phyloP scores from a whole-genome alignment of 2,329 filamentous ascomycete genomes.

The Thelonectria rubi region DNA sequence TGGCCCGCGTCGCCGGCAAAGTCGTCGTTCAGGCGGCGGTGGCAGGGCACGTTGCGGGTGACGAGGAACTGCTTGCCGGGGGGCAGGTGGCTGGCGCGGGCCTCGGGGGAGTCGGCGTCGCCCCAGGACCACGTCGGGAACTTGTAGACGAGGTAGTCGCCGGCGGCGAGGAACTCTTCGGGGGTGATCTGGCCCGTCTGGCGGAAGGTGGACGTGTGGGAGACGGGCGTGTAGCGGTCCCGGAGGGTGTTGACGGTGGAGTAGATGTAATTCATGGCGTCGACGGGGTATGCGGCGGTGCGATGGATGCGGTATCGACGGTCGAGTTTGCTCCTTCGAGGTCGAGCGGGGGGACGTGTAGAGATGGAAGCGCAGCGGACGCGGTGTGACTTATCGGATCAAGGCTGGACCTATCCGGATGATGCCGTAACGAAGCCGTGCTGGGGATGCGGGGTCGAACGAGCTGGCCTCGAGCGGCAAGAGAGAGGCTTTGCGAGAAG shows the following conservation, averaged over 20 bases:
- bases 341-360: background rate
- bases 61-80: conserved; percentile 94
- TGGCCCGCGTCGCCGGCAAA: conserved; percentile 89
- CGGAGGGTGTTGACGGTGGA: conserved; percentile 92
- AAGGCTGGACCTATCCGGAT: conserved; percentile 5
- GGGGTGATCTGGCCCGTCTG: conserved; percentile 94
- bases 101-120: conserved; percentile 82
- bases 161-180: conserved; percentile 94
- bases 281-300: background rate
- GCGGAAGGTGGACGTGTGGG: conserved; percentile 92
- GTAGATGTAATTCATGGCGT: conserved; percentile 86
- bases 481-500: background rate
- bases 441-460: conserved; percentile 16
- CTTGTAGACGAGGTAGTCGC: conserved; percentile 98
- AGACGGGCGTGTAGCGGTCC: conserved; percentile 89
- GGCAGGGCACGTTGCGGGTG: conserved; percentile 92
- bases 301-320: too few species aligned
- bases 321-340: too few species aligned
- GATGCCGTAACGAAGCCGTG: conserved; percentile 1
- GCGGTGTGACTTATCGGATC: background rate
- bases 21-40: conserved; percentile 89
- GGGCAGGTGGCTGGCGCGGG: conserved; percentile 83
- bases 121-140: conserved; percentile 99
- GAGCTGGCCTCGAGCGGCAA: background rate
- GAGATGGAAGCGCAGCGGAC: background rate